Base-by-base conservation (phyloP, 805 yeast genomes). In the Lipomyces starkeyi region DNA sequence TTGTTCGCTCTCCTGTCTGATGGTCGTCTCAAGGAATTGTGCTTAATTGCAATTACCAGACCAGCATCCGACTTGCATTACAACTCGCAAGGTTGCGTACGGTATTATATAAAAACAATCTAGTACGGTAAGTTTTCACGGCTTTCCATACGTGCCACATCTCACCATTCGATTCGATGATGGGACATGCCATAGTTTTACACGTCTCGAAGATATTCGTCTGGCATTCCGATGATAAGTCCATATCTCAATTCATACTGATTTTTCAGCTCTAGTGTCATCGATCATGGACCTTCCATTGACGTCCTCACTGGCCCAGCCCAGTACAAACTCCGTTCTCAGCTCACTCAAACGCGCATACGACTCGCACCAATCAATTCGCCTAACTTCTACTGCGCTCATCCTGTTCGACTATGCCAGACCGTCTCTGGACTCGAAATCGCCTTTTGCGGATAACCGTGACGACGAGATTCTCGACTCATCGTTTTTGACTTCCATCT, bases 401-500 rank as follows among this genome's bases (percentile, higher is more conserved):
- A 52, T 67, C 17, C 32, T 63, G 22, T 65, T 68, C 63, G 53
- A 65, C 34, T 59, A 55, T n/a, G 49, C 8, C 20, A n/a, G 49
- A 43, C 49, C 0, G 20, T 43, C 49, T 43, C 25, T 27, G 22
- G 55, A 29, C n/a, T 25, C 56, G 9, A 22, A 27, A 27, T 34
- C 60, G 11, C 62, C 52, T 34, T 52, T 35, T 29, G 49, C 37
- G 29, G 49, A 13, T 55, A 55, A 63, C 55, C 40, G 7, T 17
- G 65, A 20, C 27, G 29, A 55, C 6, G 67, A 68, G 13, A 68
- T 67, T 20, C 72, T 75, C 11, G 82, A 81, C 43, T 76, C 74
- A 20, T 72, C 76, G 32, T 75, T 80, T 35, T 63, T 80, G 34
- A 71, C 76, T 11, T 62, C 75, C 9, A 65, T 80, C 5, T 79